Evolutionary conservation across 495 filamentous ascomycete species (phyloP), one percentile per base, ranked within the genome.

Genomic region (Haplographium delicatum): DNA sequence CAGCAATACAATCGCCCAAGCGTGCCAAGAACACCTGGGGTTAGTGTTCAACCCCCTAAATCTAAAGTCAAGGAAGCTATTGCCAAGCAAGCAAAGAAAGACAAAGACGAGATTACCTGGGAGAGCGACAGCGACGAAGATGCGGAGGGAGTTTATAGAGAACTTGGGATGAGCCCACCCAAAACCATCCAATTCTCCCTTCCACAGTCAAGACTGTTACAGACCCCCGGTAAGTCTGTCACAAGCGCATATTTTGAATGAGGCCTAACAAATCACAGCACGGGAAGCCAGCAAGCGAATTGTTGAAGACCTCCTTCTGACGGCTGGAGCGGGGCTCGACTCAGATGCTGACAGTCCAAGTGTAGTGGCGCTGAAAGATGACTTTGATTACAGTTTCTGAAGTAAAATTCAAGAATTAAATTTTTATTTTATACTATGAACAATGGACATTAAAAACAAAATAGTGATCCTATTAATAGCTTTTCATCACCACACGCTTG

Each of bases 151-250:
- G 70, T 79, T 1, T 79, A 81, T 33, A 75, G 75, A 2, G 69
- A 68, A 8, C 54, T 80, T 10, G 88, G 81, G 0, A 80, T 89
- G 57, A 95, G 88, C 60, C 93, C 94, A 28, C 93, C 93, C 0
- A 96, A 96, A 69, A 99, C 93, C 22, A 95, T 99, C 65, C 90
- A 96, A 62, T 99, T 99, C 62, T 85, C 89, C 59, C 73, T 99
- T 50, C 91, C 91, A 48, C 86, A 89, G 60, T 86, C 83, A 41
- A 82, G 86, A 54, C 66, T 99, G 26, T 67, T 99, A 70, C 89
- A 93, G 58, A 99, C 93, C 20, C 93, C 93, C 50, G 89, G 89
- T 88, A 73, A 60, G 79, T 72, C 24, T 43, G 13, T 2, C 40
- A 4, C 11, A 18, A 5, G 8, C 25, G 2, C 4, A 15, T 3